Conservation (phyloP, 2,329 filamentous ascomycete species). For the Ophiostoma ulmi region DNA sequence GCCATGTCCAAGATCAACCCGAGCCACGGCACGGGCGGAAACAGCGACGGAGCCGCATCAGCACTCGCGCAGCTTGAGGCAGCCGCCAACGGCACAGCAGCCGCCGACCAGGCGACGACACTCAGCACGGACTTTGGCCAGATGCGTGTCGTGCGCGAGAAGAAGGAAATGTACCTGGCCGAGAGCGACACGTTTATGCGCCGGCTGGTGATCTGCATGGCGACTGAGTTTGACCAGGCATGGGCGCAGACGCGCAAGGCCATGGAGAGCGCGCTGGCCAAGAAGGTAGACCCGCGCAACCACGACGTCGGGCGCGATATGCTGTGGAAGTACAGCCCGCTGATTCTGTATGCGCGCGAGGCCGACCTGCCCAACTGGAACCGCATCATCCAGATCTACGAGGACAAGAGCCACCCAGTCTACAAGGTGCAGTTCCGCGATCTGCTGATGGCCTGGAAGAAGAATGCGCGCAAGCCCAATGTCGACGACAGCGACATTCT, state of each 20-base stretch:
- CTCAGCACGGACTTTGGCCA: constrained; percentile 66
- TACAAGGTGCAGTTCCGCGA: constrained; percentile 81
- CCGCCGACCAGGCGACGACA: constrained; percentile 35
- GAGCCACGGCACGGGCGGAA: constrained; percentile 51
- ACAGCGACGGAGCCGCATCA: constrained; percentile 34
- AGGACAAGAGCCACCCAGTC: constrained; percentile 66
- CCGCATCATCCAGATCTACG: constrained; percentile 71
- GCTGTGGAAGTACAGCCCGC: constrained; percentile 81
- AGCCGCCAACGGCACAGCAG: constrained; percentile 40
- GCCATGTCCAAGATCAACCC: constrained; percentile 93
- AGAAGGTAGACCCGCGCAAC: constrained; percentile 64
- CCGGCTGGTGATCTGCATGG: constrained; percentile 76
- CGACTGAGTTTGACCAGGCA: constrained; percentile 70
- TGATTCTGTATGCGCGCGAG: constrained; percentile 84
- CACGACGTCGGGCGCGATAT: constrained; percentile 67
- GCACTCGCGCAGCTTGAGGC: constrained; percentile 29
- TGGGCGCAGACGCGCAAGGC: constrained; percentile 64
- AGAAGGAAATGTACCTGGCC: constrained; percentile 79
- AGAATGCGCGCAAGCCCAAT: constrained; percentile 65
- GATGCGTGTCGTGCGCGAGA: constrained; percentile 92
- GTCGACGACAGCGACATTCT: constrained; percentile 77
- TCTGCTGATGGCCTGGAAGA: constrained; percentile 73
- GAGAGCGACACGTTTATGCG: constrained; percentile 73
- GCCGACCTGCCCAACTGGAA: constrained; percentile 79
- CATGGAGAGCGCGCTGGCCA: constrained; percentile 55